phyloP scores from a whole-genome alignment of 2,329 filamentous ascomycete genomes.

The Erysiphe neolycopersici region DNA sequence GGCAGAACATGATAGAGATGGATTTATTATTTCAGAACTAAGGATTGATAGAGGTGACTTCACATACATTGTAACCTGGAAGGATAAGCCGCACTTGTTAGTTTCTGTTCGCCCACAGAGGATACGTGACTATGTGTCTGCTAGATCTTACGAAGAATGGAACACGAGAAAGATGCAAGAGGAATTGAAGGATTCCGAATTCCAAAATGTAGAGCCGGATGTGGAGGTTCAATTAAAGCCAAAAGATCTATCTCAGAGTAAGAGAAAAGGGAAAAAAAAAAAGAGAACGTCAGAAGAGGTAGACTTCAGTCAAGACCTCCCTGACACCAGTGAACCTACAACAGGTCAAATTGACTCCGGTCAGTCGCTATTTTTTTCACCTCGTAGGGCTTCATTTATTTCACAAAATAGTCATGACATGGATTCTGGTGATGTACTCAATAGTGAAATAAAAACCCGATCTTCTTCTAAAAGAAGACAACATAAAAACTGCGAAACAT shows the following conservation, averaged over 20 bases:
- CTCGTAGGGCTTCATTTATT: not conserved
- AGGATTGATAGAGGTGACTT: constrained; percentile 11
- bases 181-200: not conserved
- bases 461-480: not conserved
- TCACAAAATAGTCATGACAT: not conserved
- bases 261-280: not conserved
- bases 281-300: not conserved
- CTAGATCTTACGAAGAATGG: constrained; percentile 26
- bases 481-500: not conserved
- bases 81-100: constrained; percentile 16
- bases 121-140: constrained; percentile 31
- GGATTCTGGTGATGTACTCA: not conserved
- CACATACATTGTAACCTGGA: constrained; percentile 8
- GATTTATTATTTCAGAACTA: constrained; percentile 26
- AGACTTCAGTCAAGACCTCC: not conserved
- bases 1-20: constrained; percentile 23
- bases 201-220: not conserved
- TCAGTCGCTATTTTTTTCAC: not conserved
- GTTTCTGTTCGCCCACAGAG: constrained; percentile 24
- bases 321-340: not conserved
- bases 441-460: not conserved
- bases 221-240: not conserved
- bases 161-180: constrained; percentile 1
- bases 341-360: not conserved
- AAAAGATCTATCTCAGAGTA: not conserved